These are phyloP conservation scores for Lichtheimia ornata DNA, from an alignment of 371 early-diverging fungal species.

Conservation along the genomic window DNA sequence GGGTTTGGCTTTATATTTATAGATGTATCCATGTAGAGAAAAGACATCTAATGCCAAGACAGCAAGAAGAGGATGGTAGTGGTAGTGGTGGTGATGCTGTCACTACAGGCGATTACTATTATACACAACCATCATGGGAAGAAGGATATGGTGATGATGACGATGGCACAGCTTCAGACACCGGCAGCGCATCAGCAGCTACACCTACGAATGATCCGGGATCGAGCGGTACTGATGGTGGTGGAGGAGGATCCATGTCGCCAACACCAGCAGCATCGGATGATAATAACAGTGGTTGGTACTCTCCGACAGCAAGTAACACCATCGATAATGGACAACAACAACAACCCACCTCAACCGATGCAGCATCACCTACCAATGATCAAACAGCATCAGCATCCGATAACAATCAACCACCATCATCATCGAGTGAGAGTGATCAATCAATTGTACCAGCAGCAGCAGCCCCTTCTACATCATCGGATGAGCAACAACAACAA, in stretches of 20 bases:
- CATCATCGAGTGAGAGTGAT: too few species aligned
- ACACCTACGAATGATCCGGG: not conserved
- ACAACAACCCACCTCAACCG: not conserved
- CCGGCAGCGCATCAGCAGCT: not conserved
- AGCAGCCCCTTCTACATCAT: too few species aligned
- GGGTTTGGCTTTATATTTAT: not conserved
- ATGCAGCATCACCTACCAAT: conserved; percentile 16
- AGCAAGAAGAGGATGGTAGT: not conserved
- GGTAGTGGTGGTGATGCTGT: not conserved
- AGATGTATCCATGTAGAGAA: not conserved
- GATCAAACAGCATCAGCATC: conserved; percentile 23
- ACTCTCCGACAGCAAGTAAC: not conserved
- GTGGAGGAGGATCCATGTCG: not conserved
- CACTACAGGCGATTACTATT: not conserved
- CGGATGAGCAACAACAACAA: too few species aligned
- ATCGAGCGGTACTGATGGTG: not conserved
- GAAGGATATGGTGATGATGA: conserved; percentile 7
- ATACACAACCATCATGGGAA: conserved; percentile 3
- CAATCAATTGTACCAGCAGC: too few species aligned
- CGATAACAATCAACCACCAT: too few species aligned
- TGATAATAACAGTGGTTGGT: too few species aligned
- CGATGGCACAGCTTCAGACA: not conserved
- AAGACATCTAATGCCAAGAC: not conserved
- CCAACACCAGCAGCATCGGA: not conserved
- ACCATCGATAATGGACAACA: conserved; percentile 1